A percentile compares a stretch with the other conserved stretches of the same genome.
Conservation (phyloP, 345 rosid species). For the Rhizophora apiculata region DNA sequence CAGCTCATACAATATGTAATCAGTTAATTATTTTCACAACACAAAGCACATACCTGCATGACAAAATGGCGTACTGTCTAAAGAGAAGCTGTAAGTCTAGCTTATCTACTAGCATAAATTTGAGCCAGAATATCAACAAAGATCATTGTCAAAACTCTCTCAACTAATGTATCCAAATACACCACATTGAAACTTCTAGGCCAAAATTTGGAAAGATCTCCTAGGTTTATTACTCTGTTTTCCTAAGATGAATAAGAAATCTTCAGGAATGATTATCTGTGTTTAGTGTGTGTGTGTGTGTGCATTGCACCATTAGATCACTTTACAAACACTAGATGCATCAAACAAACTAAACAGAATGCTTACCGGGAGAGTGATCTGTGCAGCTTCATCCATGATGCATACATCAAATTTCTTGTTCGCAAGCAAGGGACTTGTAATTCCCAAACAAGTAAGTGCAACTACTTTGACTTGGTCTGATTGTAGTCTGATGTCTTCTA, state of each 20-base stretch:
- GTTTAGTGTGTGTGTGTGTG: no score
- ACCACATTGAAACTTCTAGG: not conserved
- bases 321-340: not conserved
- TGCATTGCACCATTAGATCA: no score
- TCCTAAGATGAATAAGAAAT: no score
- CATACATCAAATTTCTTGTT: constrained; percentile 87
- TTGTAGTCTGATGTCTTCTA: constrained; percentile 64
- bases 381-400: constrained; percentile 98
- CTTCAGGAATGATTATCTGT: no score
- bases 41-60: not conserved
- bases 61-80: not conserved
- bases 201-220: not conserved
- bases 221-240: no score
- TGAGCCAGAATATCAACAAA: not conserved
- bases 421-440: constrained; percentile 79
- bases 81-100: not conserved
- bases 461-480: constrained; percentile 83
- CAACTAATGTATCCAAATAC: not conserved
- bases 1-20: not conserved
- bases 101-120: not conserved
- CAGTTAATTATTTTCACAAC: not conserved
- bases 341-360: constrained; percentile 7
- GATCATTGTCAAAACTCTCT: not conserved
- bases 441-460: constrained; percentile 89
- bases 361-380: constrained; percentile 86